Conservation (phyloP, 352 stramenopile genomes). For the Globisporangium heterothallicum region DNA sequence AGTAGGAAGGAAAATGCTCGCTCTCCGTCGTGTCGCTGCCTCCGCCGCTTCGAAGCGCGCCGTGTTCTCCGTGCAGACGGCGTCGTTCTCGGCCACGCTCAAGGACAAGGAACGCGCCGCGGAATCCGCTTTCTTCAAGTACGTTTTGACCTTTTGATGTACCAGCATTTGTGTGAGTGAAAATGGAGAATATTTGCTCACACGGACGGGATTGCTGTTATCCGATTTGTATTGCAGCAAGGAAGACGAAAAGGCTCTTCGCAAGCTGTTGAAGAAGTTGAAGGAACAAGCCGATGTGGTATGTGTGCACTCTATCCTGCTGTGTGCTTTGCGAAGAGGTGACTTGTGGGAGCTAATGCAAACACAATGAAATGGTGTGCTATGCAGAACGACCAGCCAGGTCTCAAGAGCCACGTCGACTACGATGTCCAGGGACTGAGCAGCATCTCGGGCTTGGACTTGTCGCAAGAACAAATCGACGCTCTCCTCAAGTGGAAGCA, state of each 20-base stretch:
- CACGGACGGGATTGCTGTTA: background rate
- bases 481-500: slow-evolving; percentile 89
- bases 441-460: slow-evolving; percentile 53
- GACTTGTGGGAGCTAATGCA: background rate
- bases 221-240: slow-evolving; percentile 47
- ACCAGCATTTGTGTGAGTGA: background rate
- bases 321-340: background rate
- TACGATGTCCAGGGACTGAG: slow-evolving; percentile 75
- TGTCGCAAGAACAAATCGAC: slow-evolving; percentile 62
- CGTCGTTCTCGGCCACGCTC: slow-evolving; percentile 34
- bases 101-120: slow-evolving; percentile 73
- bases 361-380: background rate
- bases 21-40: slow-evolving; percentile 46
- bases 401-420: slow-evolving; percentile 65
- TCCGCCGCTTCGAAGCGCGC: slow-evolving; percentile 37
- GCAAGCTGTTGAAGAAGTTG: slow-evolving; percentile 86
- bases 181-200: background rate
- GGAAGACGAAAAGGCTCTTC: slow-evolving; percentile 80
- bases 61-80: slow-evolving; percentile 39
- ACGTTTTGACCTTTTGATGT: slow-evolving; percentile 13
- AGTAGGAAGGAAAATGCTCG: slow-evolving; percentile 76
- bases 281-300: slow-evolving; percentile 73
- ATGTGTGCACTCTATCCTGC: background rate
- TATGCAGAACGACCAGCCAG: slow-evolving; percentile 38
- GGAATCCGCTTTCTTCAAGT: slow-evolving; percentile 85